Evolutionary conservation across 192 early-diverging fungal species (phyloP).

Genomic region (Gonapodya prolifera): DNA sequence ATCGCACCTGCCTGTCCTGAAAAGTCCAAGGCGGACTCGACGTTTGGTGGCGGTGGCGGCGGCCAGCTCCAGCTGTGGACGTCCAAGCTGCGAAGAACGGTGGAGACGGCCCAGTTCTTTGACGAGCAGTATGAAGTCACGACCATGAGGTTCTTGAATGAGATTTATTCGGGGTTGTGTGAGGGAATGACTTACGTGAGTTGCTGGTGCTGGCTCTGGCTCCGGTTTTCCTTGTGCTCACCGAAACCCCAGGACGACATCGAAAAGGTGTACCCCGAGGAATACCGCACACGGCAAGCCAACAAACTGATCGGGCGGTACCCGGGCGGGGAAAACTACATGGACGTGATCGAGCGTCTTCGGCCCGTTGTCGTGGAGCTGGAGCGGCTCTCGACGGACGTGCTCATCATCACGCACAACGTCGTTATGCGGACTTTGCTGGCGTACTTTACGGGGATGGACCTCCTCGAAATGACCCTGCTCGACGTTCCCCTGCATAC

Average conservation of each 20-base stretch:
- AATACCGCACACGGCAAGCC: constrained; percentile 60
- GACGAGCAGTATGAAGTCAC: constrained; percentile 64
- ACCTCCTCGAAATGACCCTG: constrained; percentile 61
- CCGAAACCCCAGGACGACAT: constrained; percentile 43
- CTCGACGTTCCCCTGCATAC: constrained; percentile 70
- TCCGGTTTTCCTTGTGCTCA: not conserved
- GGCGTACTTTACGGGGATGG: constrained; percentile 71
- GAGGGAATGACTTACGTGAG: constrained; percentile 61
- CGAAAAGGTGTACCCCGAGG: constrained; percentile 59
- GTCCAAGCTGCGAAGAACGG: constrained; percentile 68
- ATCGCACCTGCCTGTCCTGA: constrained; percentile 7
- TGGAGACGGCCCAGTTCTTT: constrained; percentile 74
- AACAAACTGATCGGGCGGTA: constrained; percentile 92
- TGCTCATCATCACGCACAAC: constrained; percentile 83
- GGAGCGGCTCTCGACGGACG: constrained; percentile 78
- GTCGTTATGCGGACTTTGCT: constrained; percentile 84
- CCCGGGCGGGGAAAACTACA: constrained; percentile 43
- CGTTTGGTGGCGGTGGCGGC: not conserved
- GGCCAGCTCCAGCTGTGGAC: constrained; percentile 60
- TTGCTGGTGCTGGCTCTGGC: not conserved
- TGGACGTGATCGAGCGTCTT: constrained; percentile 86
- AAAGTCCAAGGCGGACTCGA: not conserved
- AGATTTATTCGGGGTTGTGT: constrained; percentile 81
- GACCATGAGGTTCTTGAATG: constrained; percentile 58
- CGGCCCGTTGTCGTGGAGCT: constrained; percentile 90